Base-by-base conservation (phyloP, 257 asterid genomes). In the Craterostigma plantagineum region DNA sequence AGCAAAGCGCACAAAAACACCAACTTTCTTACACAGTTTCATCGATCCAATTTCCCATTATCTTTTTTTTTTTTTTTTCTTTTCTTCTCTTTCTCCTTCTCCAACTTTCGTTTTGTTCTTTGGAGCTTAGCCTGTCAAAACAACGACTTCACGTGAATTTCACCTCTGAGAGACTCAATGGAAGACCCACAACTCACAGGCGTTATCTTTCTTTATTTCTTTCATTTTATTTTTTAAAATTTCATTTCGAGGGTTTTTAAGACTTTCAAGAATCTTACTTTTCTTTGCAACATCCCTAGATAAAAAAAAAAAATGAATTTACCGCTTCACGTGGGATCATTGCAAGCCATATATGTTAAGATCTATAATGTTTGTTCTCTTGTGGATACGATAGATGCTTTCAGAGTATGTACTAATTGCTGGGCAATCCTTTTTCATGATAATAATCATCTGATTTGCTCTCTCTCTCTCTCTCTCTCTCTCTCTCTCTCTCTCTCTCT, bases 131-230 rank as follows among this genome's bases (percentile, higher is more conserved):
- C 61, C 72, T 52, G 75, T 38, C 46, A 38, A 53, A 52, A 54
- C 58, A 59, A 65, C 43, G 76, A 36, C 56, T 64, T 64, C 84
- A 79, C 78, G 84, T 79, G 92, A 72, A 72, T 51, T 57, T 33
- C 34, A 23, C 49, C 63, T 46, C 54, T 43, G 62, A 68, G 58
- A 66, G 65, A 65, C 67, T 61, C 75, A 76, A 67, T 62, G 47
- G 51, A 57, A 12, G 15, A 10, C 13, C 14, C 2, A 40, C 14
- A n/a, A n/a, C n/a, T n/a, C n/a, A n/a, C 14, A 40, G 44, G 44
- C 8, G 44, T 12, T 40, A 16, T 9, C 10, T 14, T n/a, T n/a
- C n/a, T 40, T 40, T 10, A 1, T 13, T n/a, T 10, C 9, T 9
- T 40, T 40, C 3, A 35, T 51, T 47, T 14, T 52, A 48, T 36